Evolutionary conservation across 305 asterid genomes (phyloP).

Genomic region (Solanum chacoense): DNA sequence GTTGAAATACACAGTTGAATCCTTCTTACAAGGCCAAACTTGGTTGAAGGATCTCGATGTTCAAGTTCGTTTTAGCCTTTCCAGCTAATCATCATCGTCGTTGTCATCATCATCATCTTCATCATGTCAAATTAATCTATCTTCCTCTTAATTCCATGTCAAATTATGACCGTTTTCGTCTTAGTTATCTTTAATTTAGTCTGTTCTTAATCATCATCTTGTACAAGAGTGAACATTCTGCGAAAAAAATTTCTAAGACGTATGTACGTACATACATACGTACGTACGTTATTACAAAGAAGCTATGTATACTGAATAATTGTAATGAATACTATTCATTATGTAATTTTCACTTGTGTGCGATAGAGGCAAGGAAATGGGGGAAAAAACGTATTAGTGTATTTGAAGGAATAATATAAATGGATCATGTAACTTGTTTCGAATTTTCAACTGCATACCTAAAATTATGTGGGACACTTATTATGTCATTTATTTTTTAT

Average conservation of each 20-base stretch:
- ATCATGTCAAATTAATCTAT: not conserved
- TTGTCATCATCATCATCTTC: not conserved
- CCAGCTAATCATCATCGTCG: constrained; percentile 6
- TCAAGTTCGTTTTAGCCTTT: constrained; percentile 56
- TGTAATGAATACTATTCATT: not conserved
- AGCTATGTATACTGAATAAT: not conserved
- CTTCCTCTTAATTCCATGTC: not conserved
- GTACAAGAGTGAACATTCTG: not conserved
- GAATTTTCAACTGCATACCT: not conserved
- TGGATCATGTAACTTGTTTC: not conserved
- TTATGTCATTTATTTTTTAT: not conserved
- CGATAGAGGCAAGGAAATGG: not conserved
- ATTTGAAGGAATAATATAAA: not conserved
- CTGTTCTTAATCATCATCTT: not conserved
- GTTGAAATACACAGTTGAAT: constrained; percentile 31
- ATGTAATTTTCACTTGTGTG: not conserved
- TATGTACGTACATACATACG: not conserved
- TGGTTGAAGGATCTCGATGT: constrained; percentile 38
- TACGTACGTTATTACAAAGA: not conserved
- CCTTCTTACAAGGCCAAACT: constrained; percentile 56
- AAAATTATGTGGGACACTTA: not conserved
- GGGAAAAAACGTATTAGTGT: not conserved
- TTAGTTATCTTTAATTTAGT: not conserved
- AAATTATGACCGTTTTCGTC: not conserved
- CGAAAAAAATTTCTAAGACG: not conserved